Evolutionary conservation across 306 rosid genomes (phyloP), one percentile per base, ranked within the genome.

Genomic region (Lupinus albus): DNA sequence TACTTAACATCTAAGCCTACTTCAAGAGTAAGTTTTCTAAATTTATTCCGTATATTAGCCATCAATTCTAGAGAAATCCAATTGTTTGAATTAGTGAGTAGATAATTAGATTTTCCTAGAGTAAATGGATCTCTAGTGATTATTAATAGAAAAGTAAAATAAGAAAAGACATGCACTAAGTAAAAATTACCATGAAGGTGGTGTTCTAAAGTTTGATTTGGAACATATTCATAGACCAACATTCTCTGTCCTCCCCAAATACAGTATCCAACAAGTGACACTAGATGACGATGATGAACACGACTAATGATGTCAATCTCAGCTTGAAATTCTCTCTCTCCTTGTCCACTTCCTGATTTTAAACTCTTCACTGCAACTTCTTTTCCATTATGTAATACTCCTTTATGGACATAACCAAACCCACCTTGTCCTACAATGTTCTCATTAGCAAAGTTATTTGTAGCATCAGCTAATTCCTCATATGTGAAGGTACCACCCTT

Each of bases 381-480:
- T 62, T 82, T 88, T 14, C 97, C 97, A 44, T 54, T 85, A 3
- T 94, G 85, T 35, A 91, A 57, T 5, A 84, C 65, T 0, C 97
- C 97, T 72, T 88, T 91, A 72, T 91, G 94, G 58, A 91, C 97
- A 51, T 67, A 91, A 38, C 96, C 97, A 47, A 91, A 89, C 30
- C 96, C 94, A 3, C 97, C 97, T 53, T 91, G 94, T 20, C 97
- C 97, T 36, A 88, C 61, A 73, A 91, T 59, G 33, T 87, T 80
- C 13, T 57, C 87, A 51, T 79, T 80, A 1, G 83, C 60, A 36
- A 91, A 91, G 36, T 91, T 93, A 1, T 47, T 33, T 0, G 96
- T 91, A 3, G 97, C 97, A 0, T 83, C 54, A 2, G 88, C 89
- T 1, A 91, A 83, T 62, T 91, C 97, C 52, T 91, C 97, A 13